These are phyloP conservation scores for Fusarium sp. DNA, from an alignment of 2,329 filamentous ascomycete species.

Conservation along the genomic window DNA sequence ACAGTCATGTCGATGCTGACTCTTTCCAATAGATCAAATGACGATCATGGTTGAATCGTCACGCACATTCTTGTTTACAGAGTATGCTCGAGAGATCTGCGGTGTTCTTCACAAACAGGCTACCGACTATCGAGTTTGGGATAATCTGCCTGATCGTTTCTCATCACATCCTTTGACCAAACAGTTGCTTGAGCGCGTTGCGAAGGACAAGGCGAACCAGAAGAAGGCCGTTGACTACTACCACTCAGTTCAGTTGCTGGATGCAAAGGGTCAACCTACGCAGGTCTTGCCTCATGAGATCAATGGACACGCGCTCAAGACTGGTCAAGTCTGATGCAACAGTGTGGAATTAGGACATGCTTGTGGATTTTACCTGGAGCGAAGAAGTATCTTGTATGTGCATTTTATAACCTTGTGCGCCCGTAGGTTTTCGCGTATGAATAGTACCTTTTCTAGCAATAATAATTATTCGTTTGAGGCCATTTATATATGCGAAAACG, in stretches of 20 bases:
- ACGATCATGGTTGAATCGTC: conserved; percentile 23
- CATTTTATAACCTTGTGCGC: background rate
- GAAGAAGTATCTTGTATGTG: background rate
- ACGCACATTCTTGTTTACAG: conserved; percentile 20
- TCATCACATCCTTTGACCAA: conserved; percentile 9
- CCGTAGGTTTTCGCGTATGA: background rate
- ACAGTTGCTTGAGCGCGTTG: background rate
- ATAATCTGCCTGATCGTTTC: conserved; percentile 13
- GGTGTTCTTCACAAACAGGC: conserved; percentile 18
- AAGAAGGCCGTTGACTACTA: conserved; percentile 6
- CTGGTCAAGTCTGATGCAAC: background rate
- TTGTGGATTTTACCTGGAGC: background rate
- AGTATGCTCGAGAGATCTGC: conserved; percentile 14
- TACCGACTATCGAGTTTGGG: conserved; percentile 18
- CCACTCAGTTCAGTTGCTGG: background rate
- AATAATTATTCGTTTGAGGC: fast-evolving
- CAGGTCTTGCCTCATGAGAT: background rate
- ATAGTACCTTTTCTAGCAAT: background rate
- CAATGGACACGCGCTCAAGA: background rate
- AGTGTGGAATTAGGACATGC: fast-evolving
- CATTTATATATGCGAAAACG: background rate
- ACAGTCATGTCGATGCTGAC: background rate
- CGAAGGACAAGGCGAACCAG: background rate
- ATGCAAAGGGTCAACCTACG: background rate
- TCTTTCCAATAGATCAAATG: conserved; percentile 11